Evolutionary conservation across 371 early-diverging fungal species (phyloP).

Genomic region (Lichtheimia hyalospora): DNA sequence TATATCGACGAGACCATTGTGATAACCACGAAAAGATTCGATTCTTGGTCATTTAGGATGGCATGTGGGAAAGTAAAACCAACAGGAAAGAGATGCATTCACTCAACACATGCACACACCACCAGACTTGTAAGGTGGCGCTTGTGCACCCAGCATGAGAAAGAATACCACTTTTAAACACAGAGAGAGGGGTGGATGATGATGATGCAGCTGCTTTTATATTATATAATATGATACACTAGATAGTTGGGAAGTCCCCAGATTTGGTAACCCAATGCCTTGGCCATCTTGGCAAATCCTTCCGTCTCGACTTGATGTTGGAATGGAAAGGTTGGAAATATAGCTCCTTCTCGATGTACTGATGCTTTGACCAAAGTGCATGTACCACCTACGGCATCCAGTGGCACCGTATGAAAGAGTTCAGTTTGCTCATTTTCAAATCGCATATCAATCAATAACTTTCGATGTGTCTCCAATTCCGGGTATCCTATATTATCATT

Average conservation of each 20-base stretch:
- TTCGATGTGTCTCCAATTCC: slow-evolving; percentile 42
- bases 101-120: too few species aligned
- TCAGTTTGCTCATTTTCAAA: slow-evolving; percentile 22
- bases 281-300: slow-evolving; percentile 77
- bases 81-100: neutral
- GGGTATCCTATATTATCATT: slow-evolving; percentile 30
- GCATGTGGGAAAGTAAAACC: slow-evolving; percentile 5
- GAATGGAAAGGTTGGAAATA: slow-evolving; percentile 63
- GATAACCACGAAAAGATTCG: slow-evolving; percentile 19
- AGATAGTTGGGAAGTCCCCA: slow-evolving; percentile 52
- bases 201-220: too few species aligned
- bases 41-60: slow-evolving; percentile 9
- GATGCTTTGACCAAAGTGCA: slow-evolving; percentile 61
- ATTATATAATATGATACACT: slow-evolving; percentile 33
- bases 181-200: neutral
- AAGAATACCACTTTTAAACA: neutral
- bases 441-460: slow-evolving; percentile 47
- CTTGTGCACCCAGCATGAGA: slow-evolving; percentile 1
- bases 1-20: slow-evolving; percentile 12
- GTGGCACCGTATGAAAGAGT: slow-evolving; percentile 32
- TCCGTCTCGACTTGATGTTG: slow-evolving; percentile 78
- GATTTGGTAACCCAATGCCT: slow-evolving; percentile 51
- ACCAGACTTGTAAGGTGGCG: too few species aligned
- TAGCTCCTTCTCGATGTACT: slow-evolving; percentile 69
- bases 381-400: slow-evolving; percentile 71